These are phyloP conservation scores for Prinsepia uniflora DNA, from an alignment of 306 rosid species.

Conservation along the genomic window DNA sequence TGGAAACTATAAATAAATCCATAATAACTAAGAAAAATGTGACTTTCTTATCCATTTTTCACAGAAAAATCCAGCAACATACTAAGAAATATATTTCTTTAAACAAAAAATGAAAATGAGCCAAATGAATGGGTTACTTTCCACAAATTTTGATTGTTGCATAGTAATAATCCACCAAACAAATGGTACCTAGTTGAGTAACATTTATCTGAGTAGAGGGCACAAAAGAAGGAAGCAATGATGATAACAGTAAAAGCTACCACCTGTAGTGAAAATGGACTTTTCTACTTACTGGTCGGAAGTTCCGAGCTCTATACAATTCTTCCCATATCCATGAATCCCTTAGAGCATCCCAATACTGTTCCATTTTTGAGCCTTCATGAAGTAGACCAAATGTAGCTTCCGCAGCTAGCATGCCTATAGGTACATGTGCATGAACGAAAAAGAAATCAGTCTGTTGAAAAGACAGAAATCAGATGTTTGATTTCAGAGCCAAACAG, in stretches of 20 bases:
- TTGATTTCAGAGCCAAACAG: too few species aligned
- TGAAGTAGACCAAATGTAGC: slow-evolving; percentile 56
- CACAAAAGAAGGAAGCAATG: neutral
- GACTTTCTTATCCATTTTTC: neutral
- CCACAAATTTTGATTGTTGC: too few species aligned
- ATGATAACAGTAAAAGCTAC: neutral
- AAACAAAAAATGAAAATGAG: neutral
- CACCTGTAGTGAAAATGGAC: slow-evolving; percentile 14
- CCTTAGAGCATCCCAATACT: slow-evolving; percentile 73
- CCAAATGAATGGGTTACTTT: neutral
- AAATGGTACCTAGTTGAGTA: neutral
- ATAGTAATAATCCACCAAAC: neutral
- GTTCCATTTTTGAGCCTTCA: slow-evolving; percentile 60
- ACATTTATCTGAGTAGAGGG: neutral
- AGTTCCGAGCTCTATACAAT: slow-evolving; percentile 66
- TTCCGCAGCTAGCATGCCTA: slow-evolving; percentile 98
- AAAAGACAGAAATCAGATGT: too few species aligned
- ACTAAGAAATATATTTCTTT: neutral
- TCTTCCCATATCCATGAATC: slow-evolving; percentile 96
- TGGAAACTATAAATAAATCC: neutral
- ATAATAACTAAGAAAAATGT: neutral
- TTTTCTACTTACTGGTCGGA: slow-evolving; percentile 64
- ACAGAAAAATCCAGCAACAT: neutral
- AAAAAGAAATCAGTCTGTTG: slow-evolving; percentile 13
- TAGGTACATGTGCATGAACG: slow-evolving; percentile 16